Conservation (phyloP, 2,329 filamentous ascomycete genomes). For the Ophiostoma sp. region DNA sequence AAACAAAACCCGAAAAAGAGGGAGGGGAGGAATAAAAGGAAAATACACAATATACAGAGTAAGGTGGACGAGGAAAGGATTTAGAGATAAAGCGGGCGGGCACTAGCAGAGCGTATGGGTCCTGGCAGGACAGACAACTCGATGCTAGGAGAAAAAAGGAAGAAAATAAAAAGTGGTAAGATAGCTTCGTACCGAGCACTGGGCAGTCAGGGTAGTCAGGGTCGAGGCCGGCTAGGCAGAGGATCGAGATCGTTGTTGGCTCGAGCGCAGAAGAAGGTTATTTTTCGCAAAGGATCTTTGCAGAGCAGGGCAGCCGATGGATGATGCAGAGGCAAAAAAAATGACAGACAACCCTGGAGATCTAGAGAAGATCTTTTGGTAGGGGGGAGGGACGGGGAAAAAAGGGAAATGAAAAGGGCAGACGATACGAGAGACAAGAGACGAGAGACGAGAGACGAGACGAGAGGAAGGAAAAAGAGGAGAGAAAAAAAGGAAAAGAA, state of each 20-base stretch:
- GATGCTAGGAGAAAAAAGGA: neutral
- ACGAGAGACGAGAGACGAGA: neutral
- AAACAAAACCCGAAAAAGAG: neutral
- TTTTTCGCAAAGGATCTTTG: neutral
- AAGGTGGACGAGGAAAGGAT: neutral
- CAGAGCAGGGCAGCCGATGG: neutral
- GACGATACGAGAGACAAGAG: neutral
- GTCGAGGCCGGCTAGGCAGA: neutral
- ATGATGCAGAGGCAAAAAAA: neutral
- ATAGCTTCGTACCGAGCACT: neutral
- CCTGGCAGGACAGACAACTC: neutral
- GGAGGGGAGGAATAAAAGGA: neutral
- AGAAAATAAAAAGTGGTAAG: neutral
- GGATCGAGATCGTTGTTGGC: neutral
- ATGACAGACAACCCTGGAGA: neutral
- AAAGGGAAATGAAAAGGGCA: neutral
- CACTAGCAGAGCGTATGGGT: slow-evolving; percentile 1
- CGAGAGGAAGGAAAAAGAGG: neutral
- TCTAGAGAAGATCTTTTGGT: neutral
- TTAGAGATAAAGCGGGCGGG: neutral
- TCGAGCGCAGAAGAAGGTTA: neutral
- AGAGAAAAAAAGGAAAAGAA: neutral
- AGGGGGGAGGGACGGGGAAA: no score
- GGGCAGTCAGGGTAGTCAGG: neutral
- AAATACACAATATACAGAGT: neutral